Conservation (phyloP, 768 basidiomycete genomes). For the Tricholoma sp. region DNA sequence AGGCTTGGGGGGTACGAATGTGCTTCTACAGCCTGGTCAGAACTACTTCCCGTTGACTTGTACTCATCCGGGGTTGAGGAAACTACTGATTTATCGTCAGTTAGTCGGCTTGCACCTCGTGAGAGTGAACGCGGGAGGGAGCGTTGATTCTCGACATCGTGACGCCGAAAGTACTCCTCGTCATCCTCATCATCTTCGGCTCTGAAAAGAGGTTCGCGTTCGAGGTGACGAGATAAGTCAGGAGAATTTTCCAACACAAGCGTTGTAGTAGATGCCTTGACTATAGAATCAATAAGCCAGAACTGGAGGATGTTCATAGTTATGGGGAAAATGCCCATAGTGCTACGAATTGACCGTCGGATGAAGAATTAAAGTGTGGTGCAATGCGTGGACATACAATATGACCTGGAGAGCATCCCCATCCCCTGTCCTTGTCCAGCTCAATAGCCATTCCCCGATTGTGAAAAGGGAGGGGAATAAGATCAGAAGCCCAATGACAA, state of each 20-base stretch:
- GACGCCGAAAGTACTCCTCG: slow-evolving; percentile 23
- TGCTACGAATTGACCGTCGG: slow-evolving; percentile 52
- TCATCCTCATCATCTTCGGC: slow-evolving; percentile 54
- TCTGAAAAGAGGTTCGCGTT: slow-evolving; percentile 61
- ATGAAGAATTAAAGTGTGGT: slow-evolving; percentile 4
- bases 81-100: slow-evolving; percentile 19
- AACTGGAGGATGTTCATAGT: slow-evolving; percentile 89
- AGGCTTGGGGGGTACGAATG: slow-evolving; percentile 65
- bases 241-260: slow-evolving; percentile 30
- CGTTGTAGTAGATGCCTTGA: slow-evolving; percentile 57
- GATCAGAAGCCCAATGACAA: slow-evolving; percentile 74
- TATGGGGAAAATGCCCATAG: slow-evolving; percentile 90
- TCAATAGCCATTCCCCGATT: slow-evolving; percentile 83
- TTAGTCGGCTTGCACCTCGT: slow-evolving; percentile 9
- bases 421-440: slow-evolving; percentile 63
- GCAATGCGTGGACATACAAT: slow-evolving; percentile 49
- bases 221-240: slow-evolving; percentile 34
- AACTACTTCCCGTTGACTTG: slow-evolving; percentile 34
- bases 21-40: slow-evolving; percentile 24
- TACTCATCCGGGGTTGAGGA: slow-evolving; percentile 30
- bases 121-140: slow-evolving; percentile 30
- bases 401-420: slow-evolving; percentile 71
- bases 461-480: slow-evolving; percentile 65
- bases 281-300: slow-evolving; percentile 92
- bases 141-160: slow-evolving; percentile 46